Percentiles rank a stretch among this genome's conserved stretches.
These are phyloP conservation scores for Fragaria ananassa DNA, from an alignment of 306 rosid genomes.

Conservation along the genomic window DNA sequence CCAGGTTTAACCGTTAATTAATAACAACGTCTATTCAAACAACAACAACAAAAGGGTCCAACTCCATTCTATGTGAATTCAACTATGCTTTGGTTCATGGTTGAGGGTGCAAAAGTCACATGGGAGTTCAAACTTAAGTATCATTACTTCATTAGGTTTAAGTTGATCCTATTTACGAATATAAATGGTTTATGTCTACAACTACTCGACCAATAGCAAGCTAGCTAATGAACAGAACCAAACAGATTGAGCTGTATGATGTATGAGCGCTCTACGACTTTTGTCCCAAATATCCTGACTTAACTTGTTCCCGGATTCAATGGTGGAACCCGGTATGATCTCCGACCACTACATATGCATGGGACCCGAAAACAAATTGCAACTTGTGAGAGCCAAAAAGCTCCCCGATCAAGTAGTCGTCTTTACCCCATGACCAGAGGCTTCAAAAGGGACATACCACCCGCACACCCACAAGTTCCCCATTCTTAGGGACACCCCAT, in stretches of 20 bases:
- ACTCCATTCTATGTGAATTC: background rate
- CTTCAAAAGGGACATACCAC: conserved; percentile 28
- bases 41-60: background rate
- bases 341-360: background rate
- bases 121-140: background rate
- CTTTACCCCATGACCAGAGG: conserved; percentile 10
- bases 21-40: background rate
- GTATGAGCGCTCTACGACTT: background rate
- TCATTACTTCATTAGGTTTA: background rate
- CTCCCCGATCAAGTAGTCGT: background rate
- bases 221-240: conserved; percentile 1
- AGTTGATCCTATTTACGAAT: background rate
- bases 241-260: background rate
- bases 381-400: background rate
- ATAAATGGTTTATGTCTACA: background rate
- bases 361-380: conserved; percentile 6
- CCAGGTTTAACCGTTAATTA: too few species aligned
- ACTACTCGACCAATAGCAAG: background rate
- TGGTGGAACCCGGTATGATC: conserved; percentile 7
- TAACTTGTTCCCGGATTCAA: conserved; percentile 9
- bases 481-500: conserved; percentile 3
- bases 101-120: background rate
- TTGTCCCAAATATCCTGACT: conserved; percentile 1
- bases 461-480: conserved; percentile 21
- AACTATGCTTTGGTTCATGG: background rate